Evolutionary conservation across 306 rosid species (phyloP).

Genomic region (Astragalus membranaceus): DNA sequence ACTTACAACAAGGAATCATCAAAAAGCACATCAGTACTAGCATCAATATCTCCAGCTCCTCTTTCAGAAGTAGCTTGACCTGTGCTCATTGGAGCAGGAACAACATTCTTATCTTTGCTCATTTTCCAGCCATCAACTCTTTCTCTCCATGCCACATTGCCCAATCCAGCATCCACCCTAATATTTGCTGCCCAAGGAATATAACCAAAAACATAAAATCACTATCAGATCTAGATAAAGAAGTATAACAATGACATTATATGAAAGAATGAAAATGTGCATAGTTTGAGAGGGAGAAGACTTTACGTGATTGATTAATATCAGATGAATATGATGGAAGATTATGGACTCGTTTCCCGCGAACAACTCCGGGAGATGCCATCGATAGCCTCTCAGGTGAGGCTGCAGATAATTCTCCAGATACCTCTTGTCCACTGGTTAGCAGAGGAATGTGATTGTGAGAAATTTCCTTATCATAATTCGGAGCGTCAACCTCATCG

Average conservation of each 20-base stretch:
- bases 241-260: slow-evolving; percentile 4
- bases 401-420: slow-evolving; percentile 93
- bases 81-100: slow-evolving; percentile 82
- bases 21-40: slow-evolving; percentile 78
- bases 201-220: slow-evolving; percentile 20
- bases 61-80: slow-evolving; percentile 91
- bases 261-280: neutral
- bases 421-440: slow-evolving; percentile 75
- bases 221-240: slow-evolving; percentile 8
- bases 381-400: slow-evolving; percentile 81
- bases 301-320: slow-evolving; percentile 66
- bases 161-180: slow-evolving; percentile 75
- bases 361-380: slow-evolving; percentile 77
- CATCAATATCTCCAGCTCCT: slow-evolving; percentile 92
- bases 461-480: slow-evolving; percentile 78
- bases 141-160: slow-evolving; percentile 99
- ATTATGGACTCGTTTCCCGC: slow-evolving; percentile 64
- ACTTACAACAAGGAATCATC: slow-evolving; percentile 87
- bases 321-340: slow-evolving; percentile 59
- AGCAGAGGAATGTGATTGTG: slow-evolving; percentile 56
- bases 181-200: slow-evolving; percentile 53
- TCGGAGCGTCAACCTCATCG: slow-evolving; percentile 64
- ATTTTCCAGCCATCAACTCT: slow-evolving; percentile 99
- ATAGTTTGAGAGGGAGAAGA: neutral
- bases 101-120: slow-evolving; percentile 74